Base-by-base conservation (phyloP, 805 yeast genomes). In the Brettanomyces naardenensis region DNA sequence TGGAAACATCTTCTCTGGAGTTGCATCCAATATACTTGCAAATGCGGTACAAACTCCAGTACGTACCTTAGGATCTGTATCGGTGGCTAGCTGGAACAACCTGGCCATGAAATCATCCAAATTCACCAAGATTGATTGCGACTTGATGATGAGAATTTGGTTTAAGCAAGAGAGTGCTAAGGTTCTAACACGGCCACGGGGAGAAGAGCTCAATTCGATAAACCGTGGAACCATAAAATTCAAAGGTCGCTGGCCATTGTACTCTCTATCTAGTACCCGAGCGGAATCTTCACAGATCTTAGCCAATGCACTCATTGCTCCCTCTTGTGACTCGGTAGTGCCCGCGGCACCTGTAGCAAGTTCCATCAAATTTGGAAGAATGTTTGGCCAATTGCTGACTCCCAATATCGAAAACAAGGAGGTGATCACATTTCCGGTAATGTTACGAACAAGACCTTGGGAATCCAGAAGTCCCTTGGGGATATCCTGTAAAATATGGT, bases 271-370 rank as follows among this genome's bases (percentile, higher is more conserved):
- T 41, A 92, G 69, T 31, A 20, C 13, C 33, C 65, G 64, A 6
- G 78, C 76, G 20, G 85, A 76, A 60, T 92, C 98, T 56, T 92
- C 98, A 65, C 95, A 86, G 36, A 92, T 82, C 57, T 89, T 87
- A 28, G 82, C 69, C 43, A 92, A 65, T 0, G 97, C 89, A 45
- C 82, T 70, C 58, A 86, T 73, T 1, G 95, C 84, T 30, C 92
- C 89, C 48, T 80, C 87, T 52, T 74, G 78, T 4, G 74, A 63
- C 33, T 48, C 52, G 28, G 57, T 50, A 0, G 64, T 52, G 21
- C 73, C 67, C 10, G 67, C 69, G 6, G 62, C 58, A 38, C 68
- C 56, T 29, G 69, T 67, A 4, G 83, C 71, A 53, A 88, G 60
- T 36, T 72, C 73, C 46, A 89, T 58, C 35, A 90, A 64, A 45